phyloP scores from a whole-genome alignment of 2,329 filamentous ascomycete species.

The Ceratocystis destructans region DNA sequence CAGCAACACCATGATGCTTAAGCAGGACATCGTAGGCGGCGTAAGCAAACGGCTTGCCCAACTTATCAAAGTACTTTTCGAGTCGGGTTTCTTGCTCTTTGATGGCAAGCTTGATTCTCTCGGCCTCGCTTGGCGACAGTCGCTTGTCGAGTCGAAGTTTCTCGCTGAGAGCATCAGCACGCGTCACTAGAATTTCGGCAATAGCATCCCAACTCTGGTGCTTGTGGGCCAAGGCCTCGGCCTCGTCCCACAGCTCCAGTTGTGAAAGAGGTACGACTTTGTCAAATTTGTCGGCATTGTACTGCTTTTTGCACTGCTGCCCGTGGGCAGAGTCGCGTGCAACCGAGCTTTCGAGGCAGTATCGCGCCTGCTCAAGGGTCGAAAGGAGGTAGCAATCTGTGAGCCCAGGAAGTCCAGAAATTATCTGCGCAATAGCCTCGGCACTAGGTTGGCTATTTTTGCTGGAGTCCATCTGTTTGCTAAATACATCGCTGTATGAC shows the following conservation, averaged over 20 bases:
- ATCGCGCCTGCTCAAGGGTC: conserved; percentile 40
- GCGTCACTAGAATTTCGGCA: conserved; percentile 42
- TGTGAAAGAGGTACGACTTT: conserved; percentile 42
- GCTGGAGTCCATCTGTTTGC: conserved; percentile 23
- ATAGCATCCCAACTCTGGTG: conserved; percentile 42
- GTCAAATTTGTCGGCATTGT: conserved; percentile 37
- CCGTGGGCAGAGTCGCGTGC: conserved; percentile 30
- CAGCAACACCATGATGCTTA: conserved; percentile 47
- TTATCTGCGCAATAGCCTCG: conserved; percentile 33
- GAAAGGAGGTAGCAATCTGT: conserved; percentile 43
- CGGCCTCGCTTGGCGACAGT: conserved; percentile 24
- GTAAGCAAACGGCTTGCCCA: conserved; percentile 53
- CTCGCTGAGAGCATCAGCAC: conserved; percentile 32
- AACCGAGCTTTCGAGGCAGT: conserved; percentile 34
- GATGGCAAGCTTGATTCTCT: conserved; percentile 27
- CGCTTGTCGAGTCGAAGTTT: conserved; percentile 23
- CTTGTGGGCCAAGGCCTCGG: conserved; percentile 44
- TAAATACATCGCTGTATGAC: conserved; percentile 28
- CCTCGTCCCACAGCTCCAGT: conserved; percentile 43
- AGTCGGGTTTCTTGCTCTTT: conserved; percentile 34
- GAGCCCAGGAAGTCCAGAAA: conserved; percentile 35
- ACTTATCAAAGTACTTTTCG: conserved; percentile 44
- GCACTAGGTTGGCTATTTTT: conserved; percentile 28
- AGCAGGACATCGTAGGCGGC: conserved; percentile 73
- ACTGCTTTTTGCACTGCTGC: conserved; percentile 36